Evolutionary conservation across 176 grass and related monocot genomes (phyloP).

Genomic region (Musa itinerans): DNA sequence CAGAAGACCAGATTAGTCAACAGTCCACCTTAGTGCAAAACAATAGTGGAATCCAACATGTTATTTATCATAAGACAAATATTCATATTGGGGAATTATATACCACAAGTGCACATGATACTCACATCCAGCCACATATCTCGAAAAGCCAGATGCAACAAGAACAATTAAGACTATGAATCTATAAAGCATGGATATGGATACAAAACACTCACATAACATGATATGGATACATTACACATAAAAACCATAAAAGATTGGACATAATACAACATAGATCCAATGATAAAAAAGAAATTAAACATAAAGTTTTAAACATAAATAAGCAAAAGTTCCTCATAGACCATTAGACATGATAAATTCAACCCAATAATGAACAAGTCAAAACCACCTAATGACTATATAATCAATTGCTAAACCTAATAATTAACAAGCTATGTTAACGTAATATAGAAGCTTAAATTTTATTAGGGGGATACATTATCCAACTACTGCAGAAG

Average conservation of each 20-base stretch:
- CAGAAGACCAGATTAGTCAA: constrained; percentile 9
- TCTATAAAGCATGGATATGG: not conserved
- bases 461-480: no score
- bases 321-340: no score
- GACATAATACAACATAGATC: not conserved
- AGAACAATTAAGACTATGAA: not conserved
- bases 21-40: constrained; percentile 3
- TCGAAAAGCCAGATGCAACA: not conserved
- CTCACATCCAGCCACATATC: not conserved
- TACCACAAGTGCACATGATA: not conserved
- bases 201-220: not conserved
- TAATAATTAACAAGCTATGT: not conserved
- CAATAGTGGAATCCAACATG: not conserved
- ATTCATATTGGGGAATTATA: not conserved
- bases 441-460: no score
- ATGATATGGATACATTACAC: not conserved
- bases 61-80: not conserved
- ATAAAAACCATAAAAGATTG: not conserved
- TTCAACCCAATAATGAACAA: not conserved
- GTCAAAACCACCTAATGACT: not conserved
- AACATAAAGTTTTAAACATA: not conserved
- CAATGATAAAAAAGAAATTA: not conserved
- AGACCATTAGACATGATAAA: not conserved
- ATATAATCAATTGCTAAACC: not conserved
- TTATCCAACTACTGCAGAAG: not conserved